A percentile compares a stretch with the other conserved stretches of the same genome.
Conservation (phyloP, 192 early-diverging fungal genomes). For the Helicostylum pulchrum region DNA sequence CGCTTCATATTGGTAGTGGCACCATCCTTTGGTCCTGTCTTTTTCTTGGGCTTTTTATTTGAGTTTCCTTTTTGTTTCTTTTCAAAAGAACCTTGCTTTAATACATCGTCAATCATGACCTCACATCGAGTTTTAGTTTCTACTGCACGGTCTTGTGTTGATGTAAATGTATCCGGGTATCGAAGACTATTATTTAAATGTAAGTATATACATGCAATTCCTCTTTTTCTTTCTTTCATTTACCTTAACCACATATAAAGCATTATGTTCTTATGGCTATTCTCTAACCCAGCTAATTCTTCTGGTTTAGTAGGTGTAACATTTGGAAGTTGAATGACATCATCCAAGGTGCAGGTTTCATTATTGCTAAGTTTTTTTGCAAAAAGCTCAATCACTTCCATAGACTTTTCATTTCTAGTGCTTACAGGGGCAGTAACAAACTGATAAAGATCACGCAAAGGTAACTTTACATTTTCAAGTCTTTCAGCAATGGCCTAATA, state of each 20-base stretch:
- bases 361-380: conserved; percentile 31
- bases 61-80: neutral
- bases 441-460: conserved; percentile 66
- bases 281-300: conserved; percentile 57
- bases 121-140: conserved; percentile 47
- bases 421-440: conserved; percentile 67
- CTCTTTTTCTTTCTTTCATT: neutral
- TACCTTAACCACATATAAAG: conserved; percentile 88
- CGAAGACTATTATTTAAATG: conserved; percentile 42
- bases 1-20: neutral
- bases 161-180: conserved; percentile 57
- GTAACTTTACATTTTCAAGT: conserved; percentile 58
- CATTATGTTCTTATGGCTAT: conserved; percentile 72
- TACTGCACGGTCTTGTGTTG: conserved; percentile 40
- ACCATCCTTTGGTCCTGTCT: neutral
- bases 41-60: neutral
- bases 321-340: conserved; percentile 50
- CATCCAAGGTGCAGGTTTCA: conserved; percentile 43
- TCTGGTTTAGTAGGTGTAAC: conserved; percentile 26
- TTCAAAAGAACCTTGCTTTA: conserved; percentile 8
- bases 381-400: conserved; percentile 16
- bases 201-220: neutral
- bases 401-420: conserved; percentile 28
- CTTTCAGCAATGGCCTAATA: conserved; percentile 50
- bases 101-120: conserved; percentile 27